A percentile compares a stretch with the other conserved stretches of the same genome.
Evolutionary conservation across 306 rosid genomes (phyloP).

Genomic region (Casuarina cunninghamiana): DNA sequence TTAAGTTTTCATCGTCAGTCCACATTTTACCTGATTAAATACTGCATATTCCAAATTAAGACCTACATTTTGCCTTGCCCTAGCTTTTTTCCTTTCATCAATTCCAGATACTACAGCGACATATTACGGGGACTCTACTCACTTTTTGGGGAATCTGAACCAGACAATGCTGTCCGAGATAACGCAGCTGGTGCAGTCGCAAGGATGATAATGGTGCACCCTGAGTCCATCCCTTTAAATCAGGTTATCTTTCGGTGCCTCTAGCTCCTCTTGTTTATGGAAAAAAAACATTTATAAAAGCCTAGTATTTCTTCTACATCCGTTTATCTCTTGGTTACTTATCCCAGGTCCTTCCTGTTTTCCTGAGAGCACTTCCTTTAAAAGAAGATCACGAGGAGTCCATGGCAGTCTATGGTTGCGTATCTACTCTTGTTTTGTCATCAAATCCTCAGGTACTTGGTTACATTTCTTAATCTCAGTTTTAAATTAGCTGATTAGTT

Average conservation of each 20-base stretch:
- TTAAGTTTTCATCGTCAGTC: slow-evolving; percentile 3
- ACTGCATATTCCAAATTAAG: slow-evolving; percentile 9
- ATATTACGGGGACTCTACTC: slow-evolving; percentile 85
- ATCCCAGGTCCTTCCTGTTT: slow-evolving; percentile 88
- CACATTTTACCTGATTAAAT: slow-evolving; percentile 9
- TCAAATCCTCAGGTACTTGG: slow-evolving; percentile 83
- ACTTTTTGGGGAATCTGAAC: slow-evolving; percentile 91
- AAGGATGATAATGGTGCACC: slow-evolving; percentile 97
- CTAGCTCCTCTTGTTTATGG: background rate
- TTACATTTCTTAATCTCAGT: slow-evolving; percentile 14
- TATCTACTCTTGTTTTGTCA: slow-evolving; percentile 75
- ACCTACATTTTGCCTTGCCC: slow-evolving; percentile 26
- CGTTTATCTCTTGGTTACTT: slow-evolving; percentile 26
- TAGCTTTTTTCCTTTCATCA: slow-evolving; percentile 40
- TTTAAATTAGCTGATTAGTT: background rate
- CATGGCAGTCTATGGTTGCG: slow-evolving; percentile 81
- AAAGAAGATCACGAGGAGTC: slow-evolving; percentile 98
- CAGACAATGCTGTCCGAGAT: slow-evolving; percentile 96
- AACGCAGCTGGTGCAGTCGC: slow-evolving; percentile 99
- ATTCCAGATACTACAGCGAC: slow-evolving; percentile 72
- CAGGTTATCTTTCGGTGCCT: slow-evolving; percentile 53
- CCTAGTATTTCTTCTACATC: slow-evolving; percentile 16
- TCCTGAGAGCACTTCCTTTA: slow-evolving; percentile 84
- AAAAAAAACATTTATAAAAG: background rate
- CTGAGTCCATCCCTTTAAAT: slow-evolving; percentile 84